phyloP scores from a whole-genome alignment of 2,329 filamentous ascomycete species.

The Xylaria sp. region DNA sequence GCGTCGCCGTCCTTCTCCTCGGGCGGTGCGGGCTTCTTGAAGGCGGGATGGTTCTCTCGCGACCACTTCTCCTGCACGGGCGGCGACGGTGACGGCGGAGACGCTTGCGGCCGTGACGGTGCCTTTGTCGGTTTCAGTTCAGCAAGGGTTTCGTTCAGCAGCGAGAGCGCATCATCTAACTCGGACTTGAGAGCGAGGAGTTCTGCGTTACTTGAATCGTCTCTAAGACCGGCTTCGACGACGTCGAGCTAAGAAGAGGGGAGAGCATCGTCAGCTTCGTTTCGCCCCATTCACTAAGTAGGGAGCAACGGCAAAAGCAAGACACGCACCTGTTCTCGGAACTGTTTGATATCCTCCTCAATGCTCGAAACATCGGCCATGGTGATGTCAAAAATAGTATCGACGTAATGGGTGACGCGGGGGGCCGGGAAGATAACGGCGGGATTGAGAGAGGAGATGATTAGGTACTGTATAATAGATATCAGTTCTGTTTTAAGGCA shows the following conservation, averaged over 20 bases:
- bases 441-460: neutral
- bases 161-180: constrained; percentile 81
- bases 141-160: constrained; percentile 82
- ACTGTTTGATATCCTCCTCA: constrained; percentile 64
- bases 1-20: constrained; percentile 65
- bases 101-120: constrained; percentile 53
- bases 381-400: constrained; percentile 28
- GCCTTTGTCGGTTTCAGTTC: constrained; percentile 75
- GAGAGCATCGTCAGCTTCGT: constrained; percentile 15
- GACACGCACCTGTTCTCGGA: constrained; percentile 65
- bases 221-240: constrained; percentile 77
- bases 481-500: too few species aligned
- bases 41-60: constrained; percentile 82
- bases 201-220: constrained; percentile 82
- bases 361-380: constrained; percentile 58
- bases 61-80: constrained; percentile 79
- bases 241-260: constrained; percentile 74
- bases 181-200: constrained; percentile 81
- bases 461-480: too few species aligned
- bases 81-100: constrained; percentile 62
- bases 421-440: neutral
- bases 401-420: neutral
- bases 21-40: constrained; percentile 65
- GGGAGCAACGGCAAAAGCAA: neutral
- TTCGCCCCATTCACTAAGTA: neutral